Conservation (phyloP, 1,139 yeast genomes). For the Pichia sp. region DNA sequence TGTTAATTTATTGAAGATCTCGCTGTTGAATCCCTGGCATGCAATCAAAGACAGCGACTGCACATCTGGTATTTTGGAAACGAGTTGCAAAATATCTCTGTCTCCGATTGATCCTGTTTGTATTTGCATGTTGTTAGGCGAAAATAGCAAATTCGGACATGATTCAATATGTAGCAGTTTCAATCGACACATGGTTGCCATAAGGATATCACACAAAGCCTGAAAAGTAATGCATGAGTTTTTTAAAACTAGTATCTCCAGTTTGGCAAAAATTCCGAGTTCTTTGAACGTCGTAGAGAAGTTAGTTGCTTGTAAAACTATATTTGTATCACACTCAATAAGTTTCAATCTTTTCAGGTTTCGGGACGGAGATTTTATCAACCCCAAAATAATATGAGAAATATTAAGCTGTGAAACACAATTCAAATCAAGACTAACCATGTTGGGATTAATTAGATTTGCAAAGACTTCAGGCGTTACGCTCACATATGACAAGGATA, state of each 20-base stretch:
- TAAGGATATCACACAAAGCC: conserved; percentile 10
- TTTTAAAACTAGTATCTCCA: conserved; percentile 9
- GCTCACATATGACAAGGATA: neutral
- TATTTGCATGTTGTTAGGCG: too few species aligned
- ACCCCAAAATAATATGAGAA: too few species aligned
- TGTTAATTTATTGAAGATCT: conserved; percentile 11
- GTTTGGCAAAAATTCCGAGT: conserved; percentile 3
- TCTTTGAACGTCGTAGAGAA: too few species aligned
- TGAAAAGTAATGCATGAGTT: conserved; percentile 14
- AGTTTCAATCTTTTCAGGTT: too few species aligned
- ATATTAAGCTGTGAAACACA: too few species aligned
- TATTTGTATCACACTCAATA: too few species aligned
- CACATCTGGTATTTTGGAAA: conserved; percentile 12
- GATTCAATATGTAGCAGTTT: neutral
- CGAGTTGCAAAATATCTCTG: conserved; percentile 8
- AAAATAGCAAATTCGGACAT: too few species aligned
- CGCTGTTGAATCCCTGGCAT: conserved; percentile 17
- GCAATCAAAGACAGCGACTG: conserved; percentile 13
- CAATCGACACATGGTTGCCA: conserved; percentile 9
- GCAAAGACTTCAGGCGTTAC: neutral
- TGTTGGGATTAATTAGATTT: neutral
- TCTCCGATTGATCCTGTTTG: conserved; percentile 2
- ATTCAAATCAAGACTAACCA: too few species aligned
- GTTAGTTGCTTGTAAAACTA: too few species aligned
- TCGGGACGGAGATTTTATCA: too few species aligned